A percentile compares a stretch with the other conserved stretches of the same genome.
These are phyloP conservation scores for Talaromyces ruber DNA, from an alignment of 495 filamentous ascomycete genomes.

Conservation along the genomic window DNA sequence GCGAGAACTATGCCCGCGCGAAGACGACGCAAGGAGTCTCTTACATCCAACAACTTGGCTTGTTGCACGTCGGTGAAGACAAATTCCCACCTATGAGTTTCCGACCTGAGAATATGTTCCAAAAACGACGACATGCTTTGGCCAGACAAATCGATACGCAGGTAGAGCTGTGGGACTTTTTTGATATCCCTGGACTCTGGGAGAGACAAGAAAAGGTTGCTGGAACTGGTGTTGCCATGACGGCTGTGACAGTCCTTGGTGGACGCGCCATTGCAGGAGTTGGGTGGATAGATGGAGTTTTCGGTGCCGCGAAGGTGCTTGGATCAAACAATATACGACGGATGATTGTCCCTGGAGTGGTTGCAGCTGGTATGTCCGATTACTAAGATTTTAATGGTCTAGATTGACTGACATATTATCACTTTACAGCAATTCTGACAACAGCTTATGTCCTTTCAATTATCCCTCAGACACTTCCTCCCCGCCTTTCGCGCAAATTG, in stretches of 20 bases:
- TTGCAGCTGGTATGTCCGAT: constrained; percentile 61
- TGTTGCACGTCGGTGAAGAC: constrained; percentile 75
- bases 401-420: constrained; percentile 25
- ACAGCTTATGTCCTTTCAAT: constrained; percentile 72
- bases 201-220: constrained; percentile 91
- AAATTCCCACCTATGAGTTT: constrained; percentile 79
- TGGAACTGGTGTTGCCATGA: constrained; percentile 87
- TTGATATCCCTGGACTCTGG: constrained; percentile 73
- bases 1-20: constrained; percentile 75
- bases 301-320: constrained; percentile 69
- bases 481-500: constrained; percentile 79
- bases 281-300: constrained; percentile 79
- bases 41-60: constrained; percentile 76
- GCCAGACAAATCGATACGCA: constrained; percentile 80
- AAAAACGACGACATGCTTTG: constrained; percentile 64
- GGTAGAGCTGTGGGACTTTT: constrained; percentile 86
- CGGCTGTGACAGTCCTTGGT: constrained; percentile 79
- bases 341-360: constrained; percentile 70
- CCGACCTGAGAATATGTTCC: constrained; percentile 88
- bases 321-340: constrained; percentile 77
- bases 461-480: constrained; percentile 81
- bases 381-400: background rate
- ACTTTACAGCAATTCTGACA: constrained; percentile 53
- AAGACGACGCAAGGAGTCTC: constrained; percentile 78
- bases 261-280: constrained; percentile 71